Base-by-base conservation (phyloP, 371 early-diverging fungal species). In the Batkoa obscura region DNA sequence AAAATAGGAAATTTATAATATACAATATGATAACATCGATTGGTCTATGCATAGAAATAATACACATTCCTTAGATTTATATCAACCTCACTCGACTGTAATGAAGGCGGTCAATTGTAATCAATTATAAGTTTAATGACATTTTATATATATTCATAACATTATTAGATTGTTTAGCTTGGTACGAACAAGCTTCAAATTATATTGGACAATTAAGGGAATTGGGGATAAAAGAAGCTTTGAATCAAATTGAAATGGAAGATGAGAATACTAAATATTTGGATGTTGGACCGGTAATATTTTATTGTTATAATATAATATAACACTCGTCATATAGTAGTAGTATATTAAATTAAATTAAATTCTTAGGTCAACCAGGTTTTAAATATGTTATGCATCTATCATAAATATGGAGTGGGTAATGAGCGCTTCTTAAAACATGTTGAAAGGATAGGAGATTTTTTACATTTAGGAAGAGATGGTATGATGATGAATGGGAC, bases 401-500 rank as follows among this genome's bases (percentile, higher is more conserved):
- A 65, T 59, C 72, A 88, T 58, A 81, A 81, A n/a, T 85, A 93
- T 56, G 94, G 97, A 15, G 72, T 77, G 13, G 86, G 87, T 50
- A 86, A 86, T 10, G 64, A 70, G 41, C 73, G 78, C 48, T 94
- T 93, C 73, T 65, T 72, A 50, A 68, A 74, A 57, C 90, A 94
- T 69, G 72, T 77, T 12, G 68, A 69, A 34, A 76, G 86, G 38
- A 71, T 81, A 49, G 65, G 70, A 33, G 96, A 95, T 60, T 90
- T 85, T 59, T 67, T 94, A 76, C 94, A 92, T 81, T 74, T 92
- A 75, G 79, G 86, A 32, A 64, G 70, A 32, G 86, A 85, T 59
- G 97, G 97, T 8, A 83, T 97, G 85, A 84, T 88, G 73, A 86
- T 88, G 78, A 85, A 86, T 64, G 95, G 95, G n/a, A 97, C 96